Conservation (phyloP, 306 rosid genomes). For the Mucuna pruriens region DNA sequence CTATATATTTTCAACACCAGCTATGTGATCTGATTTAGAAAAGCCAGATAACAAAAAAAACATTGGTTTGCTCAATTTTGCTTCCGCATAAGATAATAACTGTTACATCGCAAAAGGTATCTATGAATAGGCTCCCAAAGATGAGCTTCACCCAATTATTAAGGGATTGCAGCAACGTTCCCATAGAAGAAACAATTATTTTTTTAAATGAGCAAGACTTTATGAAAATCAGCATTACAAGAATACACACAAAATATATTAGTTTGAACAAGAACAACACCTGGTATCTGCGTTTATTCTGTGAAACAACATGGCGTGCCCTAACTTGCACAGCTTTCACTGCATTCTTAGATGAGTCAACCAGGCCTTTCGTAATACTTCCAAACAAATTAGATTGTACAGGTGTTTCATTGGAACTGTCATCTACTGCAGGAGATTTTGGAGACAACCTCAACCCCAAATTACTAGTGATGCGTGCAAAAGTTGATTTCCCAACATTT, state of each 20-base stretch:
- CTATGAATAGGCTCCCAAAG: background rate
- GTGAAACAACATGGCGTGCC: constrained; percentile 98
- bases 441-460: constrained; percentile 90
- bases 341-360: constrained; percentile 89
- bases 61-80: background rate
- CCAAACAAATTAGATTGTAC: constrained; percentile 81
- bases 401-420: constrained; percentile 55
- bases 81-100: background rate
- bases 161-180: background rate
- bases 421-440: constrained; percentile 59
- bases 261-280: constrained; percentile 48
- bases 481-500: constrained; percentile 72
- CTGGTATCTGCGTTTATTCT: constrained; percentile 98
- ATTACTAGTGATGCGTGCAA: constrained; percentile 89
- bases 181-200: background rate
- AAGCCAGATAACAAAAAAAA: background rate
- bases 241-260: constrained; percentile 23
- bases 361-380: constrained; percentile 80
- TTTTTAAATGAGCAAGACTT: background rate
- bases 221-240: background rate
- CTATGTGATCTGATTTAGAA: constrained; percentile 5
- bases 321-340: constrained; percentile 98
- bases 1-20: constrained; percentile 17
- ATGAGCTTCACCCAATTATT: background rate
- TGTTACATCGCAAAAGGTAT: background rate